These are phyloP conservation scores for Mortierella polycephala DNA, from an alignment of 371 early-diverging fungal genomes.

Conservation along the genomic window DNA sequence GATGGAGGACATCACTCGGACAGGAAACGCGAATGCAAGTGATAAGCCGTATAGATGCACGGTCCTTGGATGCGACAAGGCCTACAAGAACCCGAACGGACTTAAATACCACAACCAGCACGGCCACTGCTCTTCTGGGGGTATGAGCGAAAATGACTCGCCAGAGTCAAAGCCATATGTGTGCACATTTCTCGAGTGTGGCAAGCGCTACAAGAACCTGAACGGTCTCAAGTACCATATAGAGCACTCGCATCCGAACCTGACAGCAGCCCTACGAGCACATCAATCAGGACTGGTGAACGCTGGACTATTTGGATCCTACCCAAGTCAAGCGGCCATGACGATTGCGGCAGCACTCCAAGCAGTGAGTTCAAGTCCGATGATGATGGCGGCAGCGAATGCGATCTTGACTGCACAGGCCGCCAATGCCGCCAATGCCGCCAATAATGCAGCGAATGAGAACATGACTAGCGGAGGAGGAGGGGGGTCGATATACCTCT, in stretches of 20 bases:
- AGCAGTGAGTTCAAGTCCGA: slow-evolving; percentile 32
- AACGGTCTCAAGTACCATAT: slow-evolving; percentile 96
- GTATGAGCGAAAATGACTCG: slow-evolving; percentile 54
- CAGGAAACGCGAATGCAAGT: slow-evolving; percentile 10
- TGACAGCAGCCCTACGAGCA: slow-evolving; percentile 27
- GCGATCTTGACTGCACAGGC: slow-evolving; percentile 33
- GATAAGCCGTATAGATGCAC: slow-evolving; percentile 80
- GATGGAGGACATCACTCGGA: slow-evolving; percentile 30
- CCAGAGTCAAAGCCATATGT: slow-evolving; percentile 77
- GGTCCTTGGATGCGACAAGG: slow-evolving; percentile 82
- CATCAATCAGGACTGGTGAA: slow-evolving; percentile 39
- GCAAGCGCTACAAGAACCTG: slow-evolving; percentile 93
- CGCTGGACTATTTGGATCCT: slow-evolving; percentile 29
- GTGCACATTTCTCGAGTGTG: slow-evolving; percentile 81
- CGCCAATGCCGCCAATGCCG: slow-evolving; percentile 11
- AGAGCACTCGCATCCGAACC: slow-evolving; percentile 70
- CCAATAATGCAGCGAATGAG: neutral
- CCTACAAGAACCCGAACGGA: slow-evolving; percentile 95
- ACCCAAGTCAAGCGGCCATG: slow-evolving; percentile 38
- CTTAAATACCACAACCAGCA: slow-evolving; percentile 88
- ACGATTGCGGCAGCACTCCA: slow-evolving; percentile 38
- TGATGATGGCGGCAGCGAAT: slow-evolving; percentile 42
- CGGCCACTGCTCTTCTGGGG: slow-evolving; percentile 67
- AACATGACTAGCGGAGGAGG: neutral
- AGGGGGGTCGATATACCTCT: neutral